phyloP scores from a whole-genome alignment of 1,284 basidiomycete genomes.

The Ganoderma multipileum region DNA sequence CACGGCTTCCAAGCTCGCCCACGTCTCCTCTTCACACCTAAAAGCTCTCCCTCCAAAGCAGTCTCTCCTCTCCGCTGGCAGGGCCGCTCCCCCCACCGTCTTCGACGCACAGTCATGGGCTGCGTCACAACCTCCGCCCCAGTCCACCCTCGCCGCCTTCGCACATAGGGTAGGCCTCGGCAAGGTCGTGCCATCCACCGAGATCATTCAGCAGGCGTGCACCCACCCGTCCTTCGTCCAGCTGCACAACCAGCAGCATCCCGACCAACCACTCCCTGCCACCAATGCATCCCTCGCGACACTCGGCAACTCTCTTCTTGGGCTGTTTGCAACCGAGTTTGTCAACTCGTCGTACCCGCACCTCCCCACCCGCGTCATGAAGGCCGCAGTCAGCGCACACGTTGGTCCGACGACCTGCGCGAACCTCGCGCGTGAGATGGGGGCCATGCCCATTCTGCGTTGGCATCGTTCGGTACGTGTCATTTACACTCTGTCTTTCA shows the following conservation, averaged over 20 bases:
- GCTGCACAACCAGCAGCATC: conserved; percentile 61
- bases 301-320: conserved; percentile 91
- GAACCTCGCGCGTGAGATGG: conserved; percentile 86
- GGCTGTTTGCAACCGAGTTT: conserved; percentile 90
- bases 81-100: conserved; percentile 29
- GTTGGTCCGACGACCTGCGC: conserved; percentile 88
- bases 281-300: conserved; percentile 83
- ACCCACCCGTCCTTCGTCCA: conserved; percentile 82
- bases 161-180: conserved; percentile 76
- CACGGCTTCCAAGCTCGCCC: conserved; percentile 61
- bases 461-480: conserved; percentile 73
- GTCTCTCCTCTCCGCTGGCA: conserved; percentile 44
- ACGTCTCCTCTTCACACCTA: conserved; percentile 61
- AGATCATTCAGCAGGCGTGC: conserved; percentile 73
- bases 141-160: conserved; percentile 76
- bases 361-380: conserved; percentile 89
- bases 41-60: conserved; percentile 70
- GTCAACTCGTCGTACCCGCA: conserved; percentile 88
- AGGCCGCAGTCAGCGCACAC: conserved; percentile 90
- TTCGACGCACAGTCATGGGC: conserved; percentile 77
- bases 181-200: conserved; percentile 54
- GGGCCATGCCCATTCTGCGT: conserved; percentile 68
- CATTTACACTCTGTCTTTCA: conserved; percentile 13
- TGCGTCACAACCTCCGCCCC: conserved; percentile 73
- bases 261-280: conserved; percentile 56